phyloP scores from a whole-genome alignment of 805 yeast species.

The Isabelozyma pseudorhagii region DNA sequence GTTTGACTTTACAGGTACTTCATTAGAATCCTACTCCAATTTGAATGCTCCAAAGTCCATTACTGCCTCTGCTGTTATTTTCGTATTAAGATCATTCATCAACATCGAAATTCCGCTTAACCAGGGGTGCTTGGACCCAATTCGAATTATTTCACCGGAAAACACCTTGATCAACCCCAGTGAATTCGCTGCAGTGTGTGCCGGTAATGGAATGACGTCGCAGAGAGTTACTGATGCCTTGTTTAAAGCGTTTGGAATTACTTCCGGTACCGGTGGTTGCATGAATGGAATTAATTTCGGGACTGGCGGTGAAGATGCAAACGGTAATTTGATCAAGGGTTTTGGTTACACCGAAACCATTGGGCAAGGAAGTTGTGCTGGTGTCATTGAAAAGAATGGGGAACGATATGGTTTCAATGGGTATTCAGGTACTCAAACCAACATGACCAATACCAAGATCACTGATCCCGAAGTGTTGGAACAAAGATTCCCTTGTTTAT shows the following conservation, averaged over 20 bases:
- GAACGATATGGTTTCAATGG: constrained; percentile 14
- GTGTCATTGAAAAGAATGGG: constrained; percentile 8
- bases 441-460: constrained; percentile 37
- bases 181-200: constrained; percentile 15
- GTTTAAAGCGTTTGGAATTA: constrained; percentile 18
- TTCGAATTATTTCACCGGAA: constrained; percentile 12
- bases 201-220: constrained; percentile 18
- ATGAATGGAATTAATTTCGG: constrained; percentile 19
- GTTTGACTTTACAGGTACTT: constrained; percentile 25
- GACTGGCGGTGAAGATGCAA: constrained; percentile 12
- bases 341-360: constrained; percentile 9
- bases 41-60: constrained; percentile 16
- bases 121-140: constrained; percentile 17
- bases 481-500: constrained; percentile 15
- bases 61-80: constrained; percentile 13
- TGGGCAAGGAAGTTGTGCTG: constrained; percentile 18
- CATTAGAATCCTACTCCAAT: constrained; percentile 18
- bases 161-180: constrained; percentile 14
- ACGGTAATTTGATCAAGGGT: constrained; percentile 13
- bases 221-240: constrained; percentile 18
- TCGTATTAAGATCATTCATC: constrained; percentile 15
- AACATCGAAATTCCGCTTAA: constrained; percentile 17
- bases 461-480: constrained; percentile 22
- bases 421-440: constrained; percentile 38
- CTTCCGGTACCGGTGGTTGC: constrained; percentile 17